Evolutionary conservation across 495 filamentous ascomycete genomes (phyloP), one percentile per base, ranked within the genome.

Genomic region (Tuber magnatum): DNA sequence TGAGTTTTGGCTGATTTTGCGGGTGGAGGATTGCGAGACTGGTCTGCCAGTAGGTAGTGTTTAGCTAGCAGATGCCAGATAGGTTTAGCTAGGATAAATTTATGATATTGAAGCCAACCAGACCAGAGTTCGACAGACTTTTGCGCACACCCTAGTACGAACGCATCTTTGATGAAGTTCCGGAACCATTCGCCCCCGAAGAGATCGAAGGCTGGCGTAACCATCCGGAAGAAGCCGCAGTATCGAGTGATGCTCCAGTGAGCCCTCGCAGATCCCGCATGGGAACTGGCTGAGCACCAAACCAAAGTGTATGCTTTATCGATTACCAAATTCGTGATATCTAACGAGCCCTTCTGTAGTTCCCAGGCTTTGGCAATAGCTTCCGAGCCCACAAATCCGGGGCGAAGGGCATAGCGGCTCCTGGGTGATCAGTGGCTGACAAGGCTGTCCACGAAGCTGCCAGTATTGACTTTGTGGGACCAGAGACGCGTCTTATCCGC

Each of bases 331-430:
- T 65, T 32, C 35, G 28, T 65, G 14, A 65, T 65, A 65, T 65
- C 56, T 35, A 28, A 20, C 28, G 18, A 18, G 3, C n/a, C 12
- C 18, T 18, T 48, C 28, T n/a, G 39, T 68, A 94, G 92, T 97
- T 98, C 90, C 96, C 96, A 74, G 98, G 97, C 87, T 92, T 92
- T 78, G 95, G 98, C 87, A 99, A 99, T 81, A 91, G 98, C 76
- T 97, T 94, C 89, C 89, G 94, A 73, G 93, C 93, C 61, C 89
- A 88, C 73, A 88, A 93, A 77, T 97, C 92, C 40, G 96, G 96
- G 40, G 94, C 89, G 77, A 98, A 97, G 86, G 97, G 20, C 86
- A 90, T 97, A 75, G 93, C 95, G 65, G 94, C 94, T 71, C 96
- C 95, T 24, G 90, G 88, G 56, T 96, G 95, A 73, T 97, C 93